Base-by-base conservation (phyloP, 2,329 filamentous ascomycete genomes). In the Aspergillus ruber region DNA sequence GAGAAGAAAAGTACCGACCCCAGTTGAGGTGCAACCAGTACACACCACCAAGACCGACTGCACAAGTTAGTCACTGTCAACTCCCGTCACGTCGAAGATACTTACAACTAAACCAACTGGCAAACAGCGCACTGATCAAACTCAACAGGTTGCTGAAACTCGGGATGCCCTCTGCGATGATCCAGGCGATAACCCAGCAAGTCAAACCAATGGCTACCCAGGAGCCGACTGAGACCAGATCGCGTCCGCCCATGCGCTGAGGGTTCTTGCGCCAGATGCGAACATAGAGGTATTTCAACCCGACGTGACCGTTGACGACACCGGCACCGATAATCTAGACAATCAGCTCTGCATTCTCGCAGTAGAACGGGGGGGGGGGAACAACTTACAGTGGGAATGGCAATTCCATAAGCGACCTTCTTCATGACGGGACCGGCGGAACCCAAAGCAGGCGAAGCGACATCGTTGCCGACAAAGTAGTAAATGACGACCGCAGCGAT, bases 401-500 rank as follows among this genome's bases (percentile, higher is more conserved):
- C 84, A 47, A 87, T 71, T 18, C 81, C 83, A 66, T 81, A 88
- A 4, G 84, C 83, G 8, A 84, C 70, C 59, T 85, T 85, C 42
- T 77, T 74, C 46, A 86, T 64, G 0, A 75, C 59, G 2, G 63
- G 63, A 1, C 76, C 74, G 2, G 83, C 79, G 0, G 83, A 85
- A 21, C 81, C 79, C 1, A 88, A 74, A 0, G 85, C 84, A 0
- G 85, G 85, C 2, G 80, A 82, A 0, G 74, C 73, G 2, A 88
- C 83, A 6, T 72, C 65, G 1, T 74, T 68, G 0, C 85, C 85
- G 9, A 79, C 81, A 58, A 78, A 88, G 54, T 79, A 74, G 66
- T 88, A 88, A 56, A 86, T 82, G 40, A 88, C 76, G n/a, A 80
- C 76, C 9, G 83, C 83, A 0, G 83, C 82, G 9, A 84, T 59